Conservation (phyloP, 1,284 basidiomycete genomes). For the Malassezia restricta region DNA sequence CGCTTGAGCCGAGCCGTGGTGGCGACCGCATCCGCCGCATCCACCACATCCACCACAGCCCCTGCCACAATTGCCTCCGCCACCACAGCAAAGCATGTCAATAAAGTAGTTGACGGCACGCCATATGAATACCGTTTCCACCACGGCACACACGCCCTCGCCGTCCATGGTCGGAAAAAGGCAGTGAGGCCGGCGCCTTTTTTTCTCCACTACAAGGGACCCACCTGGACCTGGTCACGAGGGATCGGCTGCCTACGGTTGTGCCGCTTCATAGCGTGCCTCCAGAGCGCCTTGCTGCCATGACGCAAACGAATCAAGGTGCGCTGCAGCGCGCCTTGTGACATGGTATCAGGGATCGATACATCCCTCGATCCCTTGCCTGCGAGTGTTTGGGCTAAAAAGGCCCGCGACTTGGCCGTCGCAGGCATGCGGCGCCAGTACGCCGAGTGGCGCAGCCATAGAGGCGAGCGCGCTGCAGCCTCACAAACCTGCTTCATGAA, state of each 20-base stretch:
- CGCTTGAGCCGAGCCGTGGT: too few species aligned
- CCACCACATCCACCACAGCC: too few species aligned
- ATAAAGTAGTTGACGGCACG: too few species aligned
- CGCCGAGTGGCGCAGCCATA: slow-evolving; percentile 7
- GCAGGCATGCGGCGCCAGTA: slow-evolving; percentile 9
- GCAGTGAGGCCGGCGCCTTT: too few species aligned
- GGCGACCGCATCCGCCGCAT: too few species aligned
- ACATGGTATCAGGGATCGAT: neutral
- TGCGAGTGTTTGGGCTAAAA: neutral
- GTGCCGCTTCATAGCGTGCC: neutral
- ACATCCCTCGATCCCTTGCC: neutral
- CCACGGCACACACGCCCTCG: too few species aligned
- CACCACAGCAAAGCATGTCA: too few species aligned
- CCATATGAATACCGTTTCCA: too few species aligned
- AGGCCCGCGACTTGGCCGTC: neutral
- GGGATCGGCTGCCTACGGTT: neutral
- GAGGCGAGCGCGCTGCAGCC: neutral
- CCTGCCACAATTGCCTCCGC: too few species aligned
- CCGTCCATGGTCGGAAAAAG: too few species aligned
- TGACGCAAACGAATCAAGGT: slow-evolving; percentile 7
- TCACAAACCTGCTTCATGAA: neutral
- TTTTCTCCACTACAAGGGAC: neutral
- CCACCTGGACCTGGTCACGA: slow-evolving; percentile 1
- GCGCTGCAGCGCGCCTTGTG: slow-evolving; percentile 8
- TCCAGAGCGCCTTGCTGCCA: slow-evolving; percentile 1